Evolutionary conservation across 2,329 filamentous ascomycete genomes (phyloP).

Genomic region (Ophiostoma fasciatum): DNA sequence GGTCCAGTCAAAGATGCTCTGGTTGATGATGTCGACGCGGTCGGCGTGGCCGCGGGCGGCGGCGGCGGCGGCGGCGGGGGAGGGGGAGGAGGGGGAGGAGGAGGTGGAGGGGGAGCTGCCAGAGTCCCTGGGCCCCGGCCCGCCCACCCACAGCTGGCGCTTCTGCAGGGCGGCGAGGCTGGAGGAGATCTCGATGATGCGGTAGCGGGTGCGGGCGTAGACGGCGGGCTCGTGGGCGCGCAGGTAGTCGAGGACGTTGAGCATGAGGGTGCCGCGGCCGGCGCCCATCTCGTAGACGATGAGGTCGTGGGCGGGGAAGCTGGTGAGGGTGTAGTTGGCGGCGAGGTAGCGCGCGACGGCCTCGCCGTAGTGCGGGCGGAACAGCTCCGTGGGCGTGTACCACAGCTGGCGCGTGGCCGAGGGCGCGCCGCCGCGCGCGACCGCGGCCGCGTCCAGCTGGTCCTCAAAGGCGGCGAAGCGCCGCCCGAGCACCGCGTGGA

Average conservation of each 20-base stretch:
- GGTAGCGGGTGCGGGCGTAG: slow-evolving; percentile 84
- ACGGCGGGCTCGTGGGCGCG: slow-evolving; percentile 78
- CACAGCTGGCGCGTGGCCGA: slow-evolving; percentile 74
- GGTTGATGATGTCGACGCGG: slow-evolving; percentile 89
- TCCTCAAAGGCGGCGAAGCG: slow-evolving; percentile 89
- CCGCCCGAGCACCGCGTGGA: slow-evolving; percentile 59
- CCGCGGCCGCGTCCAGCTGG: slow-evolving; percentile 54
- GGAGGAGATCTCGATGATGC: slow-evolving; percentile 88
- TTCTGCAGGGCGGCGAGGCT: slow-evolving; percentile 66
- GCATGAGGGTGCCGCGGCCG: slow-evolving; percentile 92
- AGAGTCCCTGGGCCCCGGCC: no score
- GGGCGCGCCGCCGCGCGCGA: slow-evolving; percentile 40
- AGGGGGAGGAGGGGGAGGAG: slow-evolving; percentile 21
- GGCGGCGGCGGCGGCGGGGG: slow-evolving; percentile 6
- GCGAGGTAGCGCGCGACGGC: slow-evolving; percentile 92
- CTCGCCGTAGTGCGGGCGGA: slow-evolving; percentile 92
- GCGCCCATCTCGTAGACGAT: slow-evolving; percentile 99
- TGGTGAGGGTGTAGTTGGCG: slow-evolving; percentile 85
- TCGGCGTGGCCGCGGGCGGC: slow-evolving; percentile 60
- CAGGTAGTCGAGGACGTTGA: slow-evolving; percentile 95
- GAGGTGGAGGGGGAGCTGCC: slow-evolving; percentile 27
- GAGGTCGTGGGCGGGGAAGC: slow-evolving; percentile 91
- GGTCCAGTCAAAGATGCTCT: slow-evolving; percentile 88
- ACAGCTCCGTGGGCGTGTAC: slow-evolving; percentile 97
- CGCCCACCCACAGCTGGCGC: no score